Conservation (phyloP, 75 land plant species). For the Sequoiadendron giganteum region DNA sequence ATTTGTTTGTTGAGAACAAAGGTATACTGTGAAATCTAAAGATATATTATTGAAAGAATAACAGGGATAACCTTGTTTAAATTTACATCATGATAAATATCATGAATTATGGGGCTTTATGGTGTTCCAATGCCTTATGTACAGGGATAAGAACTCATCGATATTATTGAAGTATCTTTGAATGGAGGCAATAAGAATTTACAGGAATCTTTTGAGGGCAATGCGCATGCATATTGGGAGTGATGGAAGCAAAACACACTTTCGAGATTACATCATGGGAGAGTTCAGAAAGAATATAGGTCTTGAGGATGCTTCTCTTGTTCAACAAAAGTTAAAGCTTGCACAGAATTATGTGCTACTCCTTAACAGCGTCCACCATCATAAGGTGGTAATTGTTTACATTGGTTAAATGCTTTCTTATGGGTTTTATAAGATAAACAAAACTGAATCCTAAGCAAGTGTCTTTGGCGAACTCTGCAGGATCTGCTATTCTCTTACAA, state of each 20-base stretch:
- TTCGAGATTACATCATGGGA: conserved; percentile 43
- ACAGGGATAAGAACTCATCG: neutral
- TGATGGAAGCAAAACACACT: conserved; percentile 49
- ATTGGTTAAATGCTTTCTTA: neutral
- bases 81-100: neutral
- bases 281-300: conserved; percentile 53
- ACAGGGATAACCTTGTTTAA: neutral
- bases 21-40: neutral
- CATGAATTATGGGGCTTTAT: neutral
- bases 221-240: conserved; percentile 53
- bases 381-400: conserved; percentile 47
- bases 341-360: conserved; percentile 64
- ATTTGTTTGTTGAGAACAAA: neutral
- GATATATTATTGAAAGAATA: neutral
- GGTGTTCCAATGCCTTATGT: neutral
- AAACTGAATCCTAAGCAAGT: neutral
- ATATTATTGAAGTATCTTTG: neutral
- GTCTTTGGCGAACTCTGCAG: conserved; percentile 25
- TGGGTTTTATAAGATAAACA: neutral
- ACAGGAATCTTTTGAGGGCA: conserved; percentile 64
- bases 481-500: conserved; percentile 81
- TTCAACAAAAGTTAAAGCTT: conserved; percentile 45
- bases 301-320: conserved; percentile 16
- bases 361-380: conserved; percentile 78
- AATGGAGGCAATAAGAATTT: conserved; percentile 36